A percentile compares a stretch with the other conserved stretches of the same genome.
phyloP scores from a whole-genome alignment of 2,329 filamentous ascomycete genomes.

The Botryosphaeria dothidea region DNA sequence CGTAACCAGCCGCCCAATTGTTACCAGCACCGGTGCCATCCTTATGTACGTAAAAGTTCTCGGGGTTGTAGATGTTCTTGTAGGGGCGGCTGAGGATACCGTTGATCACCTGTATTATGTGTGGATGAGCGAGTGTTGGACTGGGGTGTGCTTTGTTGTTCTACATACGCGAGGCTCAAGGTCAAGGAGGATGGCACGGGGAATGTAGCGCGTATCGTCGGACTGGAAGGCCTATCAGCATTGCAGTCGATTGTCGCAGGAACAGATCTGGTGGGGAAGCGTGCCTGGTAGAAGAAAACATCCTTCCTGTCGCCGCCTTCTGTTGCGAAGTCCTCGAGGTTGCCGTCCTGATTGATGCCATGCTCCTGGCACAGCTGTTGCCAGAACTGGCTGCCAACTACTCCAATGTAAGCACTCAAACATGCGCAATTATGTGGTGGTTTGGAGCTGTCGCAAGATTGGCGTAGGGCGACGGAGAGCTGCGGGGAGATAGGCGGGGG shows the following conservation, averaged over 20 bases:
- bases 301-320: slow-evolving; percentile 98
- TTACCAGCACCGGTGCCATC: slow-evolving; percentile 93
- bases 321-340: slow-evolving; percentile 95
- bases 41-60: slow-evolving; percentile 97
- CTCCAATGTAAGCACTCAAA: background rate
- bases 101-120: slow-evolving; percentile 69
- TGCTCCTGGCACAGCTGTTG: slow-evolving; percentile 98
- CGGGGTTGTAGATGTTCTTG: slow-evolving; percentile 98
- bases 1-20: slow-evolving; percentile 97
- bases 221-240: slow-evolving; percentile 55
- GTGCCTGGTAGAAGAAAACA: slow-evolving; percentile 90
- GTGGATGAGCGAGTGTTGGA: background rate
- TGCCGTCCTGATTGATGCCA: slow-evolving; percentile 95
- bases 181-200: slow-evolving; percentile 91
- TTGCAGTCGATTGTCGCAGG: background rate
- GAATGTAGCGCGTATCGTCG: slow-evolving; percentile 97
- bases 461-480: slow-evolving; percentile 1
- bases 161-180: slow-evolving; percentile 78
- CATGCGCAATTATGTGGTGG: background rate
- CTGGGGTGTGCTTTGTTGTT: background rate
- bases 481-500: slow-evolving; percentile 8
- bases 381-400: slow-evolving; percentile 98
- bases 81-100: slow-evolving; percentile 91
- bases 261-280: slow-evolving; percentile 3
- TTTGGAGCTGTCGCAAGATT: background rate